phyloP scores from a whole-genome alignment of 2,329 filamentous ascomycete species.

The Onygenales sp. region DNA sequence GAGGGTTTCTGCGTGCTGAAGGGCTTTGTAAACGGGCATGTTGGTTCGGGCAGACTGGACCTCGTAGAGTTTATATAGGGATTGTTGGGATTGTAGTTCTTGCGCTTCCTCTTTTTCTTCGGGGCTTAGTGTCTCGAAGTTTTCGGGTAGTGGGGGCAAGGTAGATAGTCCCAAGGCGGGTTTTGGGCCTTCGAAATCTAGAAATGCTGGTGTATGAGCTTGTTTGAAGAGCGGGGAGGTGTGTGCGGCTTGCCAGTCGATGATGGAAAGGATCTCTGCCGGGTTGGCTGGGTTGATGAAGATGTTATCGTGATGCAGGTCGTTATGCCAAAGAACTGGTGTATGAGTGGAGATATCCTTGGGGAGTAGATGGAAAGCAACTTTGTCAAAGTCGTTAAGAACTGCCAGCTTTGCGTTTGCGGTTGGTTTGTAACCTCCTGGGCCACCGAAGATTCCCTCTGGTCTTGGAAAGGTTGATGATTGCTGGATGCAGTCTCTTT shows the following conservation, averaged over 20 bases:
- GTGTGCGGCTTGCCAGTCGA: conserved; percentile 34
- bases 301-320: conserved; percentile 5
- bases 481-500: conserved; percentile 1
- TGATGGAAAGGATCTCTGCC: conserved; percentile 21
- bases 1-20: conserved; percentile 1
- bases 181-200: not conserved
- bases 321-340: conserved; percentile 5
- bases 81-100: conserved; percentile 1
- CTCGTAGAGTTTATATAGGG: conserved; percentile 6
- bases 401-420: not conserved
- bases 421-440: conserved; percentile 2
- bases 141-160: not conserved
- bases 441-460: conserved; percentile 3
- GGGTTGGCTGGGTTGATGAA: conserved; percentile 16
- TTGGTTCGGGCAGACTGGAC: not conserved
- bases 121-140: not conserved
- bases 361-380: not conserved
- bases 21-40: conserved; percentile 2
- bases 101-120: not conserved
- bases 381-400: conserved; percentile 3
- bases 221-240: conserved; percentile 17
- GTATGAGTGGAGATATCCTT: conserved; percentile 1
- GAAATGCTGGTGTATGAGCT: conserved; percentile 6
- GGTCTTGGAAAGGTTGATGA: not conserved
- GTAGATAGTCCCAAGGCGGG: not conserved